These are phyloP conservation scores for Scheffersomyces parashehatae DNA, from an alignment of 1,139 yeast species.

Conservation along the genomic window DNA sequence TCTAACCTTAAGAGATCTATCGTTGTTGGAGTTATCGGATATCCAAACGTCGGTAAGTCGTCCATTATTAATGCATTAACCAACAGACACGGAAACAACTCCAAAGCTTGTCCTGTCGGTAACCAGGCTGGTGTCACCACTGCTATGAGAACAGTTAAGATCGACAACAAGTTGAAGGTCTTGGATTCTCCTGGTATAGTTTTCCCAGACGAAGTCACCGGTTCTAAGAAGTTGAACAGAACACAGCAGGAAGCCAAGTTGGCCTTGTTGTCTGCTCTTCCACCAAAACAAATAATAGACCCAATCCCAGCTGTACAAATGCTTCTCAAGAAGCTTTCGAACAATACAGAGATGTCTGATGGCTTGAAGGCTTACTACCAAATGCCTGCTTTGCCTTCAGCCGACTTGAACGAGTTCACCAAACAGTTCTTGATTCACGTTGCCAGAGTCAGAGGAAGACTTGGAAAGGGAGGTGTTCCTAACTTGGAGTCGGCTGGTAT, in stretches of 20 bases:
- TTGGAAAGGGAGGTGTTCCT: conserved; percentile 92
- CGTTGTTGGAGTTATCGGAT: conserved; percentile 93
- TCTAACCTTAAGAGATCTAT: conserved; percentile 88
- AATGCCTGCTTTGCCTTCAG: conserved; percentile 77
- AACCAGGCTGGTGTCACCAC: conserved; percentile 98
- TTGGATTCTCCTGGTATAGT: conserved; percentile 98
- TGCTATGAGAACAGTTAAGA: conserved; percentile 84
- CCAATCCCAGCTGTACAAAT: conserved; percentile 81
- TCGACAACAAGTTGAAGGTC: conserved; percentile 84
- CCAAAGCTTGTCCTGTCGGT: conserved; percentile 91
- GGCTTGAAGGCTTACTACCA: conserved; percentile 71
- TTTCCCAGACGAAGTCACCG: conserved; percentile 70
- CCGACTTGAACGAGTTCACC: conserved; percentile 64
- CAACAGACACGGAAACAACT: conserved; percentile 68
- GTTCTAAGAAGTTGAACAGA: conserved; percentile 47
- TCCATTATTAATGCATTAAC: conserved; percentile 90
- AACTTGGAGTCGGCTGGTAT: conserved; percentile 83
- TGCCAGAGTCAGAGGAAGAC: conserved; percentile 89
- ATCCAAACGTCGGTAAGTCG: conserved; percentile 92
- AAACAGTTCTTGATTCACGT: conserved; percentile 89
- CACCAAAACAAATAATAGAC: conserved; percentile 83
- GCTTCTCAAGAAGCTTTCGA: conserved; percentile 72
- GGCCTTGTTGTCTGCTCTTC: conserved; percentile 84
- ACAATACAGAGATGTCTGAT: conserved; percentile 72
- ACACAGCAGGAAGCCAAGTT: conserved; percentile 82